phyloP scores from a whole-genome alignment of 2,329 filamentous ascomycete species.

The Microsporum audouinii region DNA sequence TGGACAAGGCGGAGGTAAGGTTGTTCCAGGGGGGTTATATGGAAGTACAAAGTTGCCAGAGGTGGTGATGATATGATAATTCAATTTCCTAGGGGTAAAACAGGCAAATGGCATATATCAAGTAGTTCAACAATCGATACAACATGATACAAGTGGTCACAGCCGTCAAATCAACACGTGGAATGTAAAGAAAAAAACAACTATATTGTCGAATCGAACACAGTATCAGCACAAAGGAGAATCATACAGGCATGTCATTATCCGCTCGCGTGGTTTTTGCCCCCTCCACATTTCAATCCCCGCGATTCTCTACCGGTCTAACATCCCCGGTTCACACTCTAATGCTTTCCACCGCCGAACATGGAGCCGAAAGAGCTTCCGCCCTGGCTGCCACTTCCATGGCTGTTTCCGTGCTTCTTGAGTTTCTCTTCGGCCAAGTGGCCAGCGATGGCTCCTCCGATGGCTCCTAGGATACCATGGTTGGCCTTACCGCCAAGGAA shows the following conservation, averaged over 20 bases:
- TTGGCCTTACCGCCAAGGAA: constrained; percentile 38
- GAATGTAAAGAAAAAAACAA: not conserved
- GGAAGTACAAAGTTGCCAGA: too few relatives aligned
- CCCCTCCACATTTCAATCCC: not conserved
- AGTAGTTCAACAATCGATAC: not conserved
- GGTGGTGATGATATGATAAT: not conserved
- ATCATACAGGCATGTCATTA: constrained; percentile 1
- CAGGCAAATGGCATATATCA: not conserved
- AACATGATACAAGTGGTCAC: not conserved
- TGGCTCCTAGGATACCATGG: constrained; percentile 38
- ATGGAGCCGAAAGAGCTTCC: constrained; percentile 10
- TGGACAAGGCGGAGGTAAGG: not conserved
- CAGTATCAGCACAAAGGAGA: not conserved
- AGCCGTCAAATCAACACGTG: not conserved
- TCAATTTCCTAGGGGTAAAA: not conserved
- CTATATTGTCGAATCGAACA: not conserved
- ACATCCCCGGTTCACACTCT: not conserved
- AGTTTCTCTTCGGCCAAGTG: constrained; percentile 36
- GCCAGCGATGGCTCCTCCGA: constrained; percentile 39
- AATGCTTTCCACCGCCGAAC: constrained; percentile 1
- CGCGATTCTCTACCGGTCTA: not conserved
- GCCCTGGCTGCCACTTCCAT: constrained; percentile 17
- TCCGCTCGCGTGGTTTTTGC: not conserved
- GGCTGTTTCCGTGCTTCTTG: constrained; percentile 31
- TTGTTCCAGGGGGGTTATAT: not conserved